Base-by-base conservation (phyloP, 805 yeast genomes). In the Nakazawaea laoshanensis region DNA sequence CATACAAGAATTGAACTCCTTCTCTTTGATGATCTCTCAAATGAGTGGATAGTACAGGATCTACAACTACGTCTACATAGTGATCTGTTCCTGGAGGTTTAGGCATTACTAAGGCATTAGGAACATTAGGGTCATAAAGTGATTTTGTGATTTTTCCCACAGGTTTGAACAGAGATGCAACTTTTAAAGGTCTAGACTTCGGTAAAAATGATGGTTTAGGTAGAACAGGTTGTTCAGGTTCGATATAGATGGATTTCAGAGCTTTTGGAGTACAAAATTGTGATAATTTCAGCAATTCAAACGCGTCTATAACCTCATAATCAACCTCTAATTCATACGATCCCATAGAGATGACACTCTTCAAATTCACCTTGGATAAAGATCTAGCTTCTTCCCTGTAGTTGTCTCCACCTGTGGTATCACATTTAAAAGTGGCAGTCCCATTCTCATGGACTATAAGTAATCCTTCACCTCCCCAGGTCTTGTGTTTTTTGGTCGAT, bases 401-500 rank as follows among this genome's bases (percentile, higher is more conserved):
- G 30, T 44, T 48, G 9, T 38, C 44, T 32, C 47, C 47, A 15
- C 45, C 44, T 12, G 52, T 46, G 16, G 49, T 46, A 24, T 58
- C 66, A 9, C 47, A 42, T 29, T 60, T 52, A 12, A 65, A 46
- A 10, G 53, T 44, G 0, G 56, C 29, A 16, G 35, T 30, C 0
- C 50, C 46, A 2, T 46, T 35, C 1, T 44, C 40, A n/a, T 53
- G 47, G 2, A 65, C 49, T 0, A 55, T 44, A 11, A 80, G 57
- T 21, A 58, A 54, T 0, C 95, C 97, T 57, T 92, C 97, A 2
- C 94, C 95, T 35, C 85, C 94, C 98, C 98, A 92, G 0, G 86
- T 77, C 50, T 88, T 88, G 52, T 87, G 76, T 62, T 89, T 86
- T 55, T 82, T 85, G 20, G 59, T 64, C 0, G 89, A 63, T 26